Evolutionary conservation across 2,329 filamentous ascomycete species (phyloP), one percentile per base, ranked within the genome.

Genomic region (Corynespora cassiicola): DNA sequence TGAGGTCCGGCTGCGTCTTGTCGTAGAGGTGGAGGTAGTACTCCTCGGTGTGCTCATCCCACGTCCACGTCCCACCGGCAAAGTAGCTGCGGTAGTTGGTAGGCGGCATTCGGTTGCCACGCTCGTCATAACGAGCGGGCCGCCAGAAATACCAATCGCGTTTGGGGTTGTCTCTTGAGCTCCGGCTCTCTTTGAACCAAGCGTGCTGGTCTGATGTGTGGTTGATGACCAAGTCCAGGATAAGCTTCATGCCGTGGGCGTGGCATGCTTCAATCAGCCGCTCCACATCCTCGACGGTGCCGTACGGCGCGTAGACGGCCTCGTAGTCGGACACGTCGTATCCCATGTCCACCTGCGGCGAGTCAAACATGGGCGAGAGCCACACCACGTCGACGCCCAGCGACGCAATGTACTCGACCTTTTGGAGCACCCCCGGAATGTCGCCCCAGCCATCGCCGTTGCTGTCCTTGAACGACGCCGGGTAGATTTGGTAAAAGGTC

Each of bases 181-280:
- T 78, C 33, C 81, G 73, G 2, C 82, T 86, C 56, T 87, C 78
- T 31, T 80, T 74, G 67, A 89, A 89, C 86, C 86, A 90, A 3
- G 75, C 74, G 54, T 88, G 84, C 60, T 87, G 76, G 47, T 86
- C 80, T 3, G 82, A 86, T 0, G 86, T 90, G 61, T 92, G 87
- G 51, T 90, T 92, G 45, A 90, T 78, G 2, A 91, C 87, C 3
- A 91, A 73, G 57, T 91, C 87, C 42, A 90, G 77, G 39, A 91
- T 82, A 8, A 90, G 68, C 50, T 80, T 82, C 79, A 90, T 87
- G 3, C 78, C 82, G 4, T 84, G 75, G 11, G 75, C 65, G 43
- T 86, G 83, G 25, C 80, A 76, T 29, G 78, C 79, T 17, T 75
- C 58, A 32, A 87, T 82, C 22, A 89, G 63, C 0, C 69, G 66